Conservation (phyloP, 148 eudicot species). For the Beta vulgaris region DNA sequence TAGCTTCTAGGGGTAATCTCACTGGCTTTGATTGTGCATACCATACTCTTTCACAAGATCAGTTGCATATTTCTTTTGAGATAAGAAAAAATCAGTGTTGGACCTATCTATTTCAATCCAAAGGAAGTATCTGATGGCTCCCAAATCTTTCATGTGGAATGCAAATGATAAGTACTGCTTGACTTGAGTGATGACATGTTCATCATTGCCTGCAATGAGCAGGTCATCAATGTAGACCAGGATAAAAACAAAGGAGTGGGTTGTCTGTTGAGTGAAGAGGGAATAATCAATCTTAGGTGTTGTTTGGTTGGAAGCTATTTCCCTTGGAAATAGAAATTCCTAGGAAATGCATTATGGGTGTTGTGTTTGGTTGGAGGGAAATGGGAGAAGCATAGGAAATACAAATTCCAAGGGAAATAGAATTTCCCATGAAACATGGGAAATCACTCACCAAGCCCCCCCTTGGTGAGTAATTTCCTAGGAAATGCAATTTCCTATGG, state of each 20-base stretch:
- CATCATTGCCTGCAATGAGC: neutral
- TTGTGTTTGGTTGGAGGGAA: no score
- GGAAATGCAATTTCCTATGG: no score
- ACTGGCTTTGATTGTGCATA: neutral
- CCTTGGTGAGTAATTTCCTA: no score
- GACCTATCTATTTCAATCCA: neutral
- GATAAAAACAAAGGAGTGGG: neutral
- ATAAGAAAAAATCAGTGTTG: neutral
- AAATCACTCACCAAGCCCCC: no score
- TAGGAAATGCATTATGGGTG: no score
- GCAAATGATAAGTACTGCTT: neutral
- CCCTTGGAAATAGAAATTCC: no score
- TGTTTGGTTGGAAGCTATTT: no score
- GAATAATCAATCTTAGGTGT: neutral
- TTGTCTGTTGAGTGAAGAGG: neutral
- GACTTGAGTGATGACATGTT: rapidly evolving
- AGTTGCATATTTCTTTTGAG: neutral
- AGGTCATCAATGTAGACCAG: conserved; percentile 5
- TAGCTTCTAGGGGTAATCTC: neutral
- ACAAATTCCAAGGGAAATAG: no score
- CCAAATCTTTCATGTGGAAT: neutral
- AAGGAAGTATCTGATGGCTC: neutral
- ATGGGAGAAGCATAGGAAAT: no score
- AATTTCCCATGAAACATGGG: no score
- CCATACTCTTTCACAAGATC: neutral